These are phyloP conservation scores for Phlegmacium glaucopus DNA, from an alignment of 768 basidiomycete genomes.

Conservation along the genomic window DNA sequence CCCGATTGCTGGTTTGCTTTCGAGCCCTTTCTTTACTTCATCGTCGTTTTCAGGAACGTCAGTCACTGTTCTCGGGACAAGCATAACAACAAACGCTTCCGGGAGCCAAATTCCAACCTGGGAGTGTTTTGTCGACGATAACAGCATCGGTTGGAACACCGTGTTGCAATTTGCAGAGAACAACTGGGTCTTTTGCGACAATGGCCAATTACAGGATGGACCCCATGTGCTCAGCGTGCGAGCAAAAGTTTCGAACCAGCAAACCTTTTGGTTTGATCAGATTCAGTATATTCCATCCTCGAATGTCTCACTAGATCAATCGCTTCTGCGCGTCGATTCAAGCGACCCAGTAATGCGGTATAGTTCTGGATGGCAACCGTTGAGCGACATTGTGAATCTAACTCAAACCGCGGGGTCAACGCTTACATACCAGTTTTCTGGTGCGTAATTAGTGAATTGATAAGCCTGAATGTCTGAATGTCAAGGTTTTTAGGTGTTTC, in stretches of 20 bases:
- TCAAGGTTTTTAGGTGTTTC: slow-evolving; percentile 22
- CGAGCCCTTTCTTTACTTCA: slow-evolving; percentile 5
- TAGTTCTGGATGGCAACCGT: slow-evolving; percentile 16
- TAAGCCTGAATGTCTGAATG: not conserved
- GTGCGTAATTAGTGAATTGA: slow-evolving; percentile 8
- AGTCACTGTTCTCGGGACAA: slow-evolving; percentile 19
- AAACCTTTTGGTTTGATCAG: slow-evolving; percentile 29
- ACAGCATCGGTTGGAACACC: slow-evolving; percentile 8
- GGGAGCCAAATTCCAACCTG: slow-evolving; percentile 18
- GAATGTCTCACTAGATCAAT: slow-evolving; percentile 7
- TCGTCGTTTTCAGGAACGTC: slow-evolving; percentile 3
- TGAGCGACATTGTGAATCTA: slow-evolving; percentile 10
- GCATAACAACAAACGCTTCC: slow-evolving; percentile 6
- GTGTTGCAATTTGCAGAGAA: slow-evolving; percentile 10
- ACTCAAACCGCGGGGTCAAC: slow-evolving; percentile 18
- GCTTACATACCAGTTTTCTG: slow-evolving; percentile 21
- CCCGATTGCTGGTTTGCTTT: not conserved
- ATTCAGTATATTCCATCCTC: slow-evolving; percentile 21
- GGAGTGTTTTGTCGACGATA: slow-evolving; percentile 24
- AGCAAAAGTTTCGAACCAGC: slow-evolving; percentile 9
- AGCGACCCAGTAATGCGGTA: slow-evolving; percentile 18
- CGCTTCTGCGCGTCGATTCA: slow-evolving; percentile 9
- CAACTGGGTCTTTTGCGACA: slow-evolving; percentile 19
- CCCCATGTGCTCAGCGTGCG: slow-evolving; percentile 20
- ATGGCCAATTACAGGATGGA: slow-evolving; percentile 12